Evolutionary conservation across 345 rosid genomes (phyloP).

Genomic region (Combretum micranthum): DNA sequence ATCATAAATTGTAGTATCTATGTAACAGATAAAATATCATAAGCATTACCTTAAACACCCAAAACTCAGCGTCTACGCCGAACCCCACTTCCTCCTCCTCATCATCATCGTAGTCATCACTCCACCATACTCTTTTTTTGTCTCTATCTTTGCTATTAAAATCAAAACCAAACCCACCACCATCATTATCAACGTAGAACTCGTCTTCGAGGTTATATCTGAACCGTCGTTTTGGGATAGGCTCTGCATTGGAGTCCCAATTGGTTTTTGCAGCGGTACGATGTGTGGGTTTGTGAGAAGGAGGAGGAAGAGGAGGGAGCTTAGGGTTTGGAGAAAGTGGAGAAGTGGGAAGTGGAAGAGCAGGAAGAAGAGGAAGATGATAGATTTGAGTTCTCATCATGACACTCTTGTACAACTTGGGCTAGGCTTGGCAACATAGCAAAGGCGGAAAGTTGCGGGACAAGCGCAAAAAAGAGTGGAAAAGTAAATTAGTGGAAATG

Average conservation of each 20-base stretch:
- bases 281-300: background rate
- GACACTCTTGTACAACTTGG: too few relatives aligned
- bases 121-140: slow-evolving; percentile 46
- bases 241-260: slow-evolving; percentile 19
- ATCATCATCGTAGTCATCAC: slow-evolving; percentile 29
- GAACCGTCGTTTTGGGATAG: slow-evolving; percentile 20
- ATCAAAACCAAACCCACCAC: slow-evolving; percentile 17
- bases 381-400: too few relatives aligned
- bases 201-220: slow-evolving; percentile 22
- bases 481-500: too few relatives aligned
- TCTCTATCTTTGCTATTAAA: slow-evolving; percentile 19
- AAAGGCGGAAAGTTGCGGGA: too few relatives aligned
- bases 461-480: too few relatives aligned
- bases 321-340: too few relatives aligned
- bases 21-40: background rate
- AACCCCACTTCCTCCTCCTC: slow-evolving; percentile 23
- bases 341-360: too few relatives aligned
- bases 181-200: slow-evolving; percentile 16
- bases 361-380: too few relatives aligned
- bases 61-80: slow-evolving; percentile 41
- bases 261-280: background rate
- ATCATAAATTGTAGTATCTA: background rate
- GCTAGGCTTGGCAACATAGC: too few relatives aligned
- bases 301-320: background rate
- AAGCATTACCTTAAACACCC: slow-evolving; percentile 52